Conservation (phyloP, 192 early-diverging fungal species). For the Phycomyces nitens region DNA sequence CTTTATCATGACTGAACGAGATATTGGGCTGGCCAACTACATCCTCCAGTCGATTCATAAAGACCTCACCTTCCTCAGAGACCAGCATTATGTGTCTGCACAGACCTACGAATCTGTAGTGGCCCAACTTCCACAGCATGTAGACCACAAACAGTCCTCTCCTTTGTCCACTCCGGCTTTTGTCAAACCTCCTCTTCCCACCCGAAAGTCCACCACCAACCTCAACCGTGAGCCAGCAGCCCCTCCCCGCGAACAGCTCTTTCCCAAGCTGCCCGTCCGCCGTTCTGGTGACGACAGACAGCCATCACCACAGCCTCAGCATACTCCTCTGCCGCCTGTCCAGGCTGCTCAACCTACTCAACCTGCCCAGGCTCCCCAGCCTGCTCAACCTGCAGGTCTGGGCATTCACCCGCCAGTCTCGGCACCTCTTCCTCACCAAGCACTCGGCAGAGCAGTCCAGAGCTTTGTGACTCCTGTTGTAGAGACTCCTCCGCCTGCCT, state of each 20-base stretch:
- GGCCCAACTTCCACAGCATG: constrained; percentile 11
- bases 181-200: constrained; percentile 20
- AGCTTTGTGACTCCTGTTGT: neutral
- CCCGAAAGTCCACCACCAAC: constrained; percentile 21
- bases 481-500: constrained; percentile 17
- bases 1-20: neutral
- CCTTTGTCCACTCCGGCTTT: neutral
- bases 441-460: neutral
- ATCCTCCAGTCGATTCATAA: constrained; percentile 28
- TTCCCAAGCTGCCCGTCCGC: constrained; percentile 20
- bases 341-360: too few relatives aligned
- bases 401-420: neutral
- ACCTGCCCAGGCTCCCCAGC: neutral
- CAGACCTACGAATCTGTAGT: constrained; percentile 20
- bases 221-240: neutral
- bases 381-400: neutral
- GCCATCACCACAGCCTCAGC: neutral
- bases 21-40: constrained; percentile 14
- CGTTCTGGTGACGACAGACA: constrained; percentile 4
- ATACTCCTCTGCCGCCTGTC: neutral
- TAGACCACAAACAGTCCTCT: neutral
- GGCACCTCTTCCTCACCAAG: constrained; percentile 2
- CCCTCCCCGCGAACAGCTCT: neutral
- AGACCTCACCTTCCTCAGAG: constrained; percentile 25
- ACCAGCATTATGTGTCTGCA: constrained; percentile 16